Conservation (phyloP, 2,329 filamentous ascomycete genomes). For the Fusarium ramigenum region DNA sequence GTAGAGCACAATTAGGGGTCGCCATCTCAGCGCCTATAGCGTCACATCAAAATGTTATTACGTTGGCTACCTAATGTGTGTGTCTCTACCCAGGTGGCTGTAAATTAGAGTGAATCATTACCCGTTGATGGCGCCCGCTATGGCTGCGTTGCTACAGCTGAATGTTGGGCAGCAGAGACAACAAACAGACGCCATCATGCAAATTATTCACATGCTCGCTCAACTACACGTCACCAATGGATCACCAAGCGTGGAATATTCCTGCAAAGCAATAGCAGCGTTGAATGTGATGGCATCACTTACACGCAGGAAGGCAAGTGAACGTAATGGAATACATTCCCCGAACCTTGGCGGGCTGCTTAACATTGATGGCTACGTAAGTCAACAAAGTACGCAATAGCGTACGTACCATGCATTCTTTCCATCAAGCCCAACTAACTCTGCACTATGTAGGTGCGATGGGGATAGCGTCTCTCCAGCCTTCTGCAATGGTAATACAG, state of each 20-base stretch:
- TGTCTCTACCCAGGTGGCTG: not conserved
- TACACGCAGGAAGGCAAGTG: not conserved
- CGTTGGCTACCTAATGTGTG: not conserved
- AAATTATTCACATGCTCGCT: not conserved
- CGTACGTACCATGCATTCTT: constrained; percentile 29
- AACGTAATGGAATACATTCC: constrained; percentile 5
- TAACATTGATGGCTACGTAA: not conserved
- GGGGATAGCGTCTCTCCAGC: constrained; percentile 3
- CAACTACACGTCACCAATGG: not conserved
- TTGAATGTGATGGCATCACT: not conserved
- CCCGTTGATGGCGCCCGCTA: constrained; percentile 22
- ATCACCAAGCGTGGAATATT: not conserved
- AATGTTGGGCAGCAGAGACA: constrained; percentile 10
- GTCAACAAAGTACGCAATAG: constrained; percentile 21
- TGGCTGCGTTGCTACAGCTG: constrained; percentile 29
- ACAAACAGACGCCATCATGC: constrained; percentile 15
- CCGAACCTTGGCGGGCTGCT: not conserved
- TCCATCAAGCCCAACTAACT: not conserved
- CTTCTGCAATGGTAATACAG: constrained; percentile 3
- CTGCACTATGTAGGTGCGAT: not conserved
- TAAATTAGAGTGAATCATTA: constrained; percentile 25
- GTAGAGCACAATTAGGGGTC: not conserved
- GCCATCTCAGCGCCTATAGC: constrained; percentile 15
- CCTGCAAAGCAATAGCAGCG: not conserved
- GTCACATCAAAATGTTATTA: not conserved